Conservation (phyloP, 352 stramenopile genomes). For the Globisporangium carolinianum region DNA sequence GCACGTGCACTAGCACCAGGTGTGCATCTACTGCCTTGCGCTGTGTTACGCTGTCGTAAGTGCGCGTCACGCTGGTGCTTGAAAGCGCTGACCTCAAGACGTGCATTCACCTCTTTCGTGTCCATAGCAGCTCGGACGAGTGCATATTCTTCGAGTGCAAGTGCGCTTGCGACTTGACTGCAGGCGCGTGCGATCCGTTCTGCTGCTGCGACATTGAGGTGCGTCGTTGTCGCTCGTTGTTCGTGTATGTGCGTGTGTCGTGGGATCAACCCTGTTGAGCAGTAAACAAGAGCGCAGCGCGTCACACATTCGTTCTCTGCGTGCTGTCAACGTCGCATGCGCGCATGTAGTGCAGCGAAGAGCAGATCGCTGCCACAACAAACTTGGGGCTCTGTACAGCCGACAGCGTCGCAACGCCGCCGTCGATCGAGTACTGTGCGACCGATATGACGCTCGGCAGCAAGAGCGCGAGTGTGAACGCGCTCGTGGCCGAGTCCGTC, state of each 20-base stretch:
- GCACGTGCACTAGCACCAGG: slow-evolving; percentile 24
- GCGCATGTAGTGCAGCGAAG: slow-evolving; percentile 20
- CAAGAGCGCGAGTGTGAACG: slow-evolving; percentile 17
- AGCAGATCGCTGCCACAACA: slow-evolving; percentile 14
- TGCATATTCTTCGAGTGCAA: slow-evolving; percentile 36
- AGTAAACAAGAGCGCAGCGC: no score
- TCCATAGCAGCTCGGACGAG: background rate
- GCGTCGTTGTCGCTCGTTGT: background rate
- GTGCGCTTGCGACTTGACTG: slow-evolving; percentile 40
- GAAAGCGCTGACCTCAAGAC: background rate
- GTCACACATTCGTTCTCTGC: background rate
- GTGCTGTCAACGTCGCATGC: background rate
- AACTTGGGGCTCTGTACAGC: slow-evolving; percentile 19
- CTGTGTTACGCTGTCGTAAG: background rate
- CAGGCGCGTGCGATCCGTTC: slow-evolving; percentile 32
- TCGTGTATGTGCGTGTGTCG: no score
- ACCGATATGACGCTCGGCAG: slow-evolving; percentile 24
- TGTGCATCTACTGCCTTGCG: background rate
- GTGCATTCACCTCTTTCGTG: no score
- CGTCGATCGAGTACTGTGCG: slow-evolving; percentile 34
- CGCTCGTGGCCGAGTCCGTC: slow-evolving; percentile 35
- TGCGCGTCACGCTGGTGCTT: background rate
- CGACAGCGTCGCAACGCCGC: background rate
- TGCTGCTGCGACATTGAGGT: slow-evolving; percentile 48
- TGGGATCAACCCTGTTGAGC: no score